These are phyloP conservation scores for Trichoderma sp. DNA, from an alignment of 2,329 filamentous ascomycete species.

Conservation along the genomic window DNA sequence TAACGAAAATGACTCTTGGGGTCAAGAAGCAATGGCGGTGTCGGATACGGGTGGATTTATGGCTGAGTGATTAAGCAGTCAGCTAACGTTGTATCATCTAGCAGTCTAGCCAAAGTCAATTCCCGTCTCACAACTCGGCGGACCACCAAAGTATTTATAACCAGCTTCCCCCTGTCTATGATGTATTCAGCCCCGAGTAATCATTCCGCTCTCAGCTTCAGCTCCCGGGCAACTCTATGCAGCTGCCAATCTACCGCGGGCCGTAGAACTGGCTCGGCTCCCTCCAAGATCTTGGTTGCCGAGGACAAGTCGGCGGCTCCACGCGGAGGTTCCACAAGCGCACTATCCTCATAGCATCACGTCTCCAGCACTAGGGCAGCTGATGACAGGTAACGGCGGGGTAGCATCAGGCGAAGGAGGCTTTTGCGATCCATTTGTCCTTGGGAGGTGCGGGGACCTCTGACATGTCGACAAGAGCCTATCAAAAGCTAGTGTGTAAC, in stretches of 20 bases:
- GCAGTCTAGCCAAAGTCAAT: constrained; percentile 4
- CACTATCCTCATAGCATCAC: neutral
- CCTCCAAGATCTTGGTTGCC: neutral
- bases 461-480: neutral
- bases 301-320: constrained; percentile 15
- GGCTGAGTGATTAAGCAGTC: neutral
- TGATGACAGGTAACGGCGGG: constrained; percentile 11
- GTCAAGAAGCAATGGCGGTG: neutral
- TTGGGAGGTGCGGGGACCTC: neutral
- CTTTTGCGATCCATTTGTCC: constrained; percentile 11
- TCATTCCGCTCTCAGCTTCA: neutral
- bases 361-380: neutral
- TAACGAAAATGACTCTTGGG: neutral
- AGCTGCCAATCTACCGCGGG: neutral
- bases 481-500: constrained; percentile 22
- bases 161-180: neutral
- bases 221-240: neutral
- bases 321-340: neutral
- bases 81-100: neutral
- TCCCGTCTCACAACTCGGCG: neutral
- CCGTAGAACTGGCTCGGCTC: neutral
- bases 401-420: neutral
- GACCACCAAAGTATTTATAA: constrained; percentile 8
- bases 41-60: neutral
- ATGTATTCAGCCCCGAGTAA: neutral